A percentile compares a stretch with the other conserved stretches of the same genome.
phyloP scores from a whole-genome alignment of 371 early-diverging fungal species.

The Mortierella sp. region DNA sequence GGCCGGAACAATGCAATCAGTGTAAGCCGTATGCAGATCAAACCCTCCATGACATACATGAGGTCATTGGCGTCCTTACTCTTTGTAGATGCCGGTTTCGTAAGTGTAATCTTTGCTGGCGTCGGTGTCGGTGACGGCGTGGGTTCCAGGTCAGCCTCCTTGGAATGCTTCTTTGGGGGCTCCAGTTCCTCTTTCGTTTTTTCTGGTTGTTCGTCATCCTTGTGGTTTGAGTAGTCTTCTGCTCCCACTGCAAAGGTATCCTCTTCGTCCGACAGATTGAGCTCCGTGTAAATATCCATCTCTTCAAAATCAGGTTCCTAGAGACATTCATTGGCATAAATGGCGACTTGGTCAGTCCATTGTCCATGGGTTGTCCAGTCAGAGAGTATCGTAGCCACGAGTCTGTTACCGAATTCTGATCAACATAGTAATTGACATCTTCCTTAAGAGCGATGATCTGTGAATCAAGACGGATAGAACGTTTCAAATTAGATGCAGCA shows the following conservation, averaged over 20 bases:
- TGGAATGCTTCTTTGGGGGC: constrained; percentile 37
- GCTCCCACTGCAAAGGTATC: constrained; percentile 73
- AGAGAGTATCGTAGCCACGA: too few relatives aligned
- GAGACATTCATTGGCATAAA: not conserved
- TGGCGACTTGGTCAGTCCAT: not conserved
- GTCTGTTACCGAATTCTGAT: constrained; percentile 68
- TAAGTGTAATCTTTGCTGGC: constrained; percentile 4
- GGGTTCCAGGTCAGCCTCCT: constrained; percentile 52
- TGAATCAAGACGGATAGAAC: not conserved
- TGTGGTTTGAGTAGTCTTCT: constrained; percentile 58
- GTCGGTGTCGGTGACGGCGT: constrained; percentile 17
- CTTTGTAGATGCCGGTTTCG: constrained; percentile 27
- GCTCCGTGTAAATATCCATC: constrained; percentile 91
- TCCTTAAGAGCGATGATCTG: constrained; percentile 83
- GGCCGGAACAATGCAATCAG: not conserved
- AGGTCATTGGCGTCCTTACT: constrained; percentile 11
- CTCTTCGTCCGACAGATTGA: constrained; percentile 90
- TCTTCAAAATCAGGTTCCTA: constrained; percentile 88
- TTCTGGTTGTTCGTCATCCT: constrained; percentile 26
- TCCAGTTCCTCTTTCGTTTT: constrained; percentile 53
- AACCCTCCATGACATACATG: too few relatives aligned
- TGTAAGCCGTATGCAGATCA: not conserved
- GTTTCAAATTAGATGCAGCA: not conserved
- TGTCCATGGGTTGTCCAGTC: not conserved
- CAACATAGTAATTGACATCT: constrained; percentile 90